Evolutionary conservation across 2,329 filamentous ascomycete species (phyloP).

Genomic region (Aureobasidium sp.): DNA sequence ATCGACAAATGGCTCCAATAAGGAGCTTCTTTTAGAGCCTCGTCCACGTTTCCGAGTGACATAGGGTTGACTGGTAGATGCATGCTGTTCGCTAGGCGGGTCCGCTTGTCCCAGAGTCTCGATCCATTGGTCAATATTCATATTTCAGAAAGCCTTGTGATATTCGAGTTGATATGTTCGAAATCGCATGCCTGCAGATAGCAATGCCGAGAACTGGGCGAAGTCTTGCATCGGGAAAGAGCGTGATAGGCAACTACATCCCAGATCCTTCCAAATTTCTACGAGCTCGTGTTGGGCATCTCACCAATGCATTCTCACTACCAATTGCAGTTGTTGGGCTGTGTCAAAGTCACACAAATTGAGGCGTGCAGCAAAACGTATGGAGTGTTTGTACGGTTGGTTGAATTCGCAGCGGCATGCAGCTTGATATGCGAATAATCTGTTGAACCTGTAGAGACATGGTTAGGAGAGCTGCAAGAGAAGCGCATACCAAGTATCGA

Average conservation of each 20-base stretch:
- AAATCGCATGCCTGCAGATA: background rate
- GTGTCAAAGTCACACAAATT: background rate
- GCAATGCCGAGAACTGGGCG: background rate
- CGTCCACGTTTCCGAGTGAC: background rate
- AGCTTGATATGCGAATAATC: conserved; percentile 3
- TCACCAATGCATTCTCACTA: background rate
- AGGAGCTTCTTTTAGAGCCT: background rate
- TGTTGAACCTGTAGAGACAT: background rate
- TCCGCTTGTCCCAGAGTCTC: conserved; percentile 29
- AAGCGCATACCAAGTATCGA: conserved; percentile 1
- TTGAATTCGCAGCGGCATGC: conserved; percentile 12
- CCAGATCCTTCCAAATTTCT: background rate
- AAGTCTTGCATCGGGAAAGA: background rate
- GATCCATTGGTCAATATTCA: conserved; percentile 43
- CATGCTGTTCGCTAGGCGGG: background rate
- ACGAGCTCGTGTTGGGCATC: background rate
- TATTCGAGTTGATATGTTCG: background rate
- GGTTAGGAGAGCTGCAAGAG: background rate
- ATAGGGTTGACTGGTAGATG: background rate
- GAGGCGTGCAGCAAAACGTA: background rate
- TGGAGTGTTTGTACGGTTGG: too few species aligned
- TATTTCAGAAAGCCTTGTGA: conserved; percentile 20
- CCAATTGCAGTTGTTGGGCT: background rate
- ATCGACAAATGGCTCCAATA: background rate
- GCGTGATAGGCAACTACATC: background rate